Conservation (phyloP, 2,329 filamentous ascomycete genomes). For the Ophiostoma sp. region DNA sequence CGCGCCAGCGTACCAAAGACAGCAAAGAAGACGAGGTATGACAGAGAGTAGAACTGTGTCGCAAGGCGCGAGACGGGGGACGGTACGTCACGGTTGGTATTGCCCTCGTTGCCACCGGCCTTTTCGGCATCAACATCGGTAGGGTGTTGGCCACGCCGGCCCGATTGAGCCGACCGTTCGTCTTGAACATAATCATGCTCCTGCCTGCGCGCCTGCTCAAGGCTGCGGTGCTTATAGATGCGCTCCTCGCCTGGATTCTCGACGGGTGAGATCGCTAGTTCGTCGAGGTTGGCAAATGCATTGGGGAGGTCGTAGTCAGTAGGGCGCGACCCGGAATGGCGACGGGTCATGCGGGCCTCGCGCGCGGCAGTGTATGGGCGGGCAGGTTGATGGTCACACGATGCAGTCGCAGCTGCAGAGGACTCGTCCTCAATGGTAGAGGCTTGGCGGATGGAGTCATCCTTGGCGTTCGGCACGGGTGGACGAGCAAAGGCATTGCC, state of each 20-base stretch:
- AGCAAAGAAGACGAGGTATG: constrained; percentile 80
- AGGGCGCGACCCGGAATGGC: constrained; percentile 25
- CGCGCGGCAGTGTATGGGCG: not conserved
- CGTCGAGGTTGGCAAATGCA: constrained; percentile 41
- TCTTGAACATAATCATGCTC: constrained; percentile 29
- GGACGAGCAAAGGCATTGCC: constrained; percentile 1
- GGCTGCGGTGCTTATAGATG: constrained; percentile 36
- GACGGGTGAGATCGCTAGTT: constrained; percentile 41
- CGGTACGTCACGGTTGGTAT: not conserved
- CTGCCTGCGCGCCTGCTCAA: constrained; percentile 36
- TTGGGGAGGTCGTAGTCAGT: constrained; percentile 36
- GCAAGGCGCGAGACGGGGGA: constrained; percentile 42
- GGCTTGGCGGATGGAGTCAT: constrained; percentile 4
- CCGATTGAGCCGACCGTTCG: constrained; percentile 20
- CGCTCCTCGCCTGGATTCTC: constrained; percentile 38
- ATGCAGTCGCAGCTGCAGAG: not conserved
- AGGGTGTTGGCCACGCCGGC: not conserved
- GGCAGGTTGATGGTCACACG: not conserved
- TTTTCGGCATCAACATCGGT: not conserved
- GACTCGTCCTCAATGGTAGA: not conserved
- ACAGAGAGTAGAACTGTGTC: constrained; percentile 64
- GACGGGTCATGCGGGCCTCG: constrained; percentile 23
- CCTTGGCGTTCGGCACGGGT: constrained; percentile 1
- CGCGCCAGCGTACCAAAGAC: constrained; percentile 78
- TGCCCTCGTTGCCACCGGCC: not conserved